Conservation (phyloP, 2,329 filamentous ascomycete species). For the Emergomyces africanus region DNA sequence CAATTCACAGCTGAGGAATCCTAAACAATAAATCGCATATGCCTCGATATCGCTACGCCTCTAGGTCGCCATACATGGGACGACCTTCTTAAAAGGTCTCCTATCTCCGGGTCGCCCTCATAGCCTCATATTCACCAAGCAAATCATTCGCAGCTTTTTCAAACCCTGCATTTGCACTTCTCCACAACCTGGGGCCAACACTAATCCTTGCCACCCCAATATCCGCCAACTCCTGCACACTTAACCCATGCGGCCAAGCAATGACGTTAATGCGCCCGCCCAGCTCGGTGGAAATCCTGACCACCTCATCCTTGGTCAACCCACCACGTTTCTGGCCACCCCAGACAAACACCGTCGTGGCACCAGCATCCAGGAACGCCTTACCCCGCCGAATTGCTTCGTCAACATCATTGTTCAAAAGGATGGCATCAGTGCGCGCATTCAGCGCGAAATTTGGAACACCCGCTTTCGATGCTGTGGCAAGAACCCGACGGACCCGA, state of each 20-base stretch:
- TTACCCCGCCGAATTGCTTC: conserved; percentile 43
- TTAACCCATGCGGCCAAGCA: conserved; percentile 30
- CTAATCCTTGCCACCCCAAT: conserved; percentile 45
- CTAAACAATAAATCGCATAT: background rate
- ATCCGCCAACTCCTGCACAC: conserved; percentile 32
- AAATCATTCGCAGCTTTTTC: conserved; percentile 8
- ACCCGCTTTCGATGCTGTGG: conserved; percentile 27
- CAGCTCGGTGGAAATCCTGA: conserved; percentile 36
- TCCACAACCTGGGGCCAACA: conserved; percentile 38
- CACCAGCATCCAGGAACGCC: conserved; percentile 46
- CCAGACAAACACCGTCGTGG: conserved; percentile 50
- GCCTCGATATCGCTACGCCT: background rate
- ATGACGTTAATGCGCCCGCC: conserved; percentile 40
- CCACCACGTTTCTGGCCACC: conserved; percentile 35
- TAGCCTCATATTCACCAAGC: conserved; percentile 8
- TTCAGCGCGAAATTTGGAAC: conserved; percentile 46
- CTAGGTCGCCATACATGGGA: background rate
- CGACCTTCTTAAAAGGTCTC: too few relatives aligned
- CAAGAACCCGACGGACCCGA: conserved; percentile 29
- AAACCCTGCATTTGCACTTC: conserved; percentile 23
- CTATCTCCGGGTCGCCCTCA: conserved; percentile 6
- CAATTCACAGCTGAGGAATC: background rate
- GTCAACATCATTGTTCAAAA: conserved; percentile 29
- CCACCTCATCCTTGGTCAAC: conserved; percentile 35
- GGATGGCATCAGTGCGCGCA: conserved; percentile 43